These are phyloP conservation scores for Purshia tridentata DNA, from an alignment of 306 rosid species.

Conservation along the genomic window DNA sequence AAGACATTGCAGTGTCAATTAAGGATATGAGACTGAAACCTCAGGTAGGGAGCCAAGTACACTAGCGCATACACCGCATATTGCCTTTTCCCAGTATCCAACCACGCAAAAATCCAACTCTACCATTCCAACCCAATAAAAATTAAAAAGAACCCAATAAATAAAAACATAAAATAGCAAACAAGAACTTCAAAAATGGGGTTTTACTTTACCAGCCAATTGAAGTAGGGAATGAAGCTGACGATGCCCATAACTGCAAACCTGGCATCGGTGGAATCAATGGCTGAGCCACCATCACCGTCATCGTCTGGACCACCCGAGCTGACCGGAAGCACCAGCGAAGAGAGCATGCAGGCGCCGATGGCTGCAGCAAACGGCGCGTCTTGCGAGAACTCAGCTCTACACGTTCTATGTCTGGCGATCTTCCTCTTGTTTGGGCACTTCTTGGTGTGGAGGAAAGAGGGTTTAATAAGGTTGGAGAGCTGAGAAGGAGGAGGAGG, in stretches of 20 bases:
- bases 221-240: conserved; percentile 90
- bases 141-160: background rate
- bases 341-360: conserved; percentile 77
- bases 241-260: conserved; percentile 77
- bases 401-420: conserved; percentile 26
- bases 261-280: conserved; percentile 64
- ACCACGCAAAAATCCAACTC: conserved; percentile 98
- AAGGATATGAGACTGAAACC: conserved; percentile 34
- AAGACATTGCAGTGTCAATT: background rate
- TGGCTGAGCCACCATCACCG: conserved; percentile 40
- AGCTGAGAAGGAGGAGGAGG: background rate
- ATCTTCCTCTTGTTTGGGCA: conserved; percentile 21
- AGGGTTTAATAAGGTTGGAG: conserved; percentile 11
- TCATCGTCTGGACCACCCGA: conserved; percentile 28
- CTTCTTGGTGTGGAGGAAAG: background rate
- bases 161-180: background rate
- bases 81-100: conserved; percentile 72
- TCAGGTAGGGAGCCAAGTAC: conserved; percentile 78
- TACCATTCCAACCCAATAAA: conserved; percentile 21
- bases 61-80: conserved; percentile 78
- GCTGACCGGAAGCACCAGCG: conserved; percentile 49
- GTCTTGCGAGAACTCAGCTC: conserved; percentile 58
- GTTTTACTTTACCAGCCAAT: conserved; percentile 66
- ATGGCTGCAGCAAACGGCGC: conserved; percentile 82
- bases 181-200: too few species aligned